phyloP scores from a whole-genome alignment of 345 rosid species.

The Melastoma malabathricum region DNA sequence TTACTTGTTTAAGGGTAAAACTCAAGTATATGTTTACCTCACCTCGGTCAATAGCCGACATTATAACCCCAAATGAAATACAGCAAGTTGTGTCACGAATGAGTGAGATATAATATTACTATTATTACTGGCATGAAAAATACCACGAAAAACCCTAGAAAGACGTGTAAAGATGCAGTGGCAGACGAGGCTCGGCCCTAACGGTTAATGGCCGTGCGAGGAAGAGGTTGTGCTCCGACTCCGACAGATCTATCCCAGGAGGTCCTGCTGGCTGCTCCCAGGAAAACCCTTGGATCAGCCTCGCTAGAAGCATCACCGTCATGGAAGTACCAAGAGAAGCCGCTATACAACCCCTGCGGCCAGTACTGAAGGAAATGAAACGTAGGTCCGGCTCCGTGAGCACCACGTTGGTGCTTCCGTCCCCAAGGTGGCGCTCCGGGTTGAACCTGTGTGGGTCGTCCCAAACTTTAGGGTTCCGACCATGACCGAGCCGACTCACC shows the following conservation, averaged over 20 bases:
- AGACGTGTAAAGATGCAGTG: conserved; percentile 14
- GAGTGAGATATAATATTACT: too few relatives aligned
- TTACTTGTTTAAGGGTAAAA: too few relatives aligned
- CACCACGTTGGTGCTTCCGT: neutral
- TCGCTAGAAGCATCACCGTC: conserved; percentile 35
- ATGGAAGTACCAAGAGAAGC: conserved; percentile 26
- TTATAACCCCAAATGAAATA: too few relatives aligned
- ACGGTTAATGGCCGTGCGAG: conserved; percentile 20
- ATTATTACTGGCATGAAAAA: too few relatives aligned
- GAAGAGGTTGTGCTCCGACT: conserved; percentile 16
- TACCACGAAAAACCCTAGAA: too few relatives aligned
- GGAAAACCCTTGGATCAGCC: conserved; percentile 34
- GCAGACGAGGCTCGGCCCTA: conserved; percentile 20
- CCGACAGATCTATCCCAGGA: conserved; percentile 15
- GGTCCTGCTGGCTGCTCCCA: conserved; percentile 22
- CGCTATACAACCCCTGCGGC: conserved; percentile 30
- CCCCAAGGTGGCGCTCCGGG: conserved; percentile 15
- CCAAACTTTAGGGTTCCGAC: conserved; percentile 25
- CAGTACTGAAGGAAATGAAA: conserved; percentile 39
- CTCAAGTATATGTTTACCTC: too few relatives aligned
- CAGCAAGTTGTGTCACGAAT: too few relatives aligned
- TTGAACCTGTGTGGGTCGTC: conserved; percentile 3
- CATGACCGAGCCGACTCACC: conserved; percentile 30
- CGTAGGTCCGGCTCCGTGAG: conserved; percentile 26
- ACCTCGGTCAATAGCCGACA: too few relatives aligned